A percentile compares a stretch with the other conserved stretches of the same genome.
These are phyloP conservation scores for Arabis alpina DNA, from an alignment of 345 rosid genomes.

Conservation along the genomic window DNA sequence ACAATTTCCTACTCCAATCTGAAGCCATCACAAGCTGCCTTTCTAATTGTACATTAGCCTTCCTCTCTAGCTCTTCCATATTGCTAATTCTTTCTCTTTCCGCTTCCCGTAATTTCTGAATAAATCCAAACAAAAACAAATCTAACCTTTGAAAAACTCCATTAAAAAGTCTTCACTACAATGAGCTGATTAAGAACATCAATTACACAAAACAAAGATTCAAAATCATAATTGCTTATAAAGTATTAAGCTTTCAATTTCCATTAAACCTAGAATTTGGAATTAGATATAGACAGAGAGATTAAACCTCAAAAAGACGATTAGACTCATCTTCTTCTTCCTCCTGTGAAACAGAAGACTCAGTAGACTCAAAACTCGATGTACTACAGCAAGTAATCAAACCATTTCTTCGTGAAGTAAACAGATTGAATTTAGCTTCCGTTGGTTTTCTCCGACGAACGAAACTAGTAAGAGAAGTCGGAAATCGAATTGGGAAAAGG, in stretches of 20 bases:
- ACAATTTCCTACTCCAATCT: slow-evolving; percentile 76
- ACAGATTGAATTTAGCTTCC: slow-evolving; percentile 17
- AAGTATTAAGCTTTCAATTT: background rate
- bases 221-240: slow-evolving; percentile 2
- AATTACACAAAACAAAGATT: background rate
- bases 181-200: background rate
- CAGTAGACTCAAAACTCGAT: slow-evolving; percentile 49
- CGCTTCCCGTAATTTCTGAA: slow-evolving; percentile 67
- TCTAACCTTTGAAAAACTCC: slow-evolving; percentile 6
- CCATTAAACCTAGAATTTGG: slow-evolving; percentile 17
- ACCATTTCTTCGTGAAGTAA: slow-evolving; percentile 32
- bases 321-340: slow-evolving; percentile 70
- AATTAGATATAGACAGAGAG: background rate
- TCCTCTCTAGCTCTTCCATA: slow-evolving; percentile 75
- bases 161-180: background rate
- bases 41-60: slow-evolving; percentile 78
- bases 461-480: slow-evolving; percentile 31
- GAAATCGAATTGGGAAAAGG: slow-evolving; percentile 35
- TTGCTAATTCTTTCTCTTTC: slow-evolving; percentile 69
- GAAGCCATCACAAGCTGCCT: slow-evolving; percentile 96
- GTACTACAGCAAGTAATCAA: slow-evolving; percentile 40
- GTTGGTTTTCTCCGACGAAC: slow-evolving; percentile 31
- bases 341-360: slow-evolving; percentile 30
- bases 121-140: background rate
- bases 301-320: slow-evolving; percentile 60